phyloP scores from a whole-genome alignment of 192 early-diverging fungal genomes.

The Blastocladiella britannica region DNA sequence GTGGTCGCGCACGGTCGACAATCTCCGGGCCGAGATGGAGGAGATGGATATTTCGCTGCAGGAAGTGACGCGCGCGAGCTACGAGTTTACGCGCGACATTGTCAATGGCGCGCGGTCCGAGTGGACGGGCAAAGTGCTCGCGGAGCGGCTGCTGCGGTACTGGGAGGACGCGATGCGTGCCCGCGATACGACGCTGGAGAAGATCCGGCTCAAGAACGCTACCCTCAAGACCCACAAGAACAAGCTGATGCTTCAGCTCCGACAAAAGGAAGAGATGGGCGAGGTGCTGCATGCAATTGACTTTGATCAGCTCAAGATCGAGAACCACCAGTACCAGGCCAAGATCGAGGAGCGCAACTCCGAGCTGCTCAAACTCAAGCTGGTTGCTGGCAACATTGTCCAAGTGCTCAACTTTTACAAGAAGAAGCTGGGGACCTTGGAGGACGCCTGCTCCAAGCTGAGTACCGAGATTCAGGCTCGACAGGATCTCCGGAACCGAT shows the following conservation, averaged over 20 bases:
- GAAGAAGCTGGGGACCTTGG: conserved; percentile 24
- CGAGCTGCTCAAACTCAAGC: conserved; percentile 38
- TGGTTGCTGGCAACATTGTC: conserved; percentile 36
- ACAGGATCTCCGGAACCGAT: conserved; percentile 21
- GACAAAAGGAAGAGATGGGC: conserved; percentile 47
- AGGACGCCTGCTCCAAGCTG: conserved; percentile 18
- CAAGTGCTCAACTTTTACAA: conserved; percentile 38
- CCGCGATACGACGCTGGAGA: conserved; percentile 35
- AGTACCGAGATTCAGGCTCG: conserved; percentile 21
- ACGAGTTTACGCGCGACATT: conserved; percentile 38
- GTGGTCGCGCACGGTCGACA: conserved; percentile 34
- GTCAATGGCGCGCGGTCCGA: conserved; percentile 21
- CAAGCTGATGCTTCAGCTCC: conserved; percentile 37
- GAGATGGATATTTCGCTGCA: conserved; percentile 30
- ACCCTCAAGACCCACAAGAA: conserved; percentile 39
- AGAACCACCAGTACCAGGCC: conserved; percentile 38
- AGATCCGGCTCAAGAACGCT: conserved; percentile 33
- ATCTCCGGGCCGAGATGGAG: conserved; percentile 34
- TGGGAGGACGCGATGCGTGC: conserved; percentile 34
- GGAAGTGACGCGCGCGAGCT: conserved; percentile 31
- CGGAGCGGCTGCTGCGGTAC: conserved; percentile 28
- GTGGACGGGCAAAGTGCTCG: conserved; percentile 31
- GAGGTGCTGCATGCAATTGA: conserved; percentile 43
- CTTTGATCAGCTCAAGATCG: conserved; percentile 43
- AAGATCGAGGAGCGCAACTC: conserved; percentile 41